These are phyloP conservation scores for Chrysopogon serrulatus DNA, from an alignment of 176 grass and related monocot species.

Conservation along the genomic window DNA sequence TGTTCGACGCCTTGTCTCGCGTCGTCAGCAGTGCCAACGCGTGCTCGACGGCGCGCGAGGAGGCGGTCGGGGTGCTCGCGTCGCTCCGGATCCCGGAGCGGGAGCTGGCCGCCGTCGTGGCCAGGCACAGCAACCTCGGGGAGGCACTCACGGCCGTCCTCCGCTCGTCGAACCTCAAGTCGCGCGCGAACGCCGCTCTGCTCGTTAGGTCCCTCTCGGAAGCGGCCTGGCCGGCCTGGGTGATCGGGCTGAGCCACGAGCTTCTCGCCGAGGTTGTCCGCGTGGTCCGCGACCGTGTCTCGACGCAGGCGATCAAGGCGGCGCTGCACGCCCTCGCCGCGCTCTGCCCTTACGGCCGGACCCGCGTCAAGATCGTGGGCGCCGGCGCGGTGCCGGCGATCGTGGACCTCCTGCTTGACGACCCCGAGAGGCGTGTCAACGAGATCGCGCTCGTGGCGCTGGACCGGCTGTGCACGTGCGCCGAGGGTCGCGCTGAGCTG, in stretches of 20 bases:
- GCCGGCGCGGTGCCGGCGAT: slow-evolving; percentile 49
- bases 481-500: slow-evolving; percentile 81
- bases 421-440: slow-evolving; percentile 53
- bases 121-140: slow-evolving; percentile 32
- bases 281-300: slow-evolving; percentile 46
- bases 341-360: slow-evolving; percentile 52
- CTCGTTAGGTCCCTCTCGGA: slow-evolving; percentile 53
- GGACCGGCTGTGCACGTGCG: slow-evolving; percentile 77
- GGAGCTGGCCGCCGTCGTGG: slow-evolving; percentile 35
- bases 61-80: slow-evolving; percentile 61
- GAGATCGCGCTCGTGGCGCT: slow-evolving; percentile 60
- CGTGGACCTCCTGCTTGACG: slow-evolving; percentile 67
- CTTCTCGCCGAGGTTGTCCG: slow-evolving; percentile 61
- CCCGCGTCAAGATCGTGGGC: slow-evolving; percentile 60
- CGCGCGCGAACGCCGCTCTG: slow-evolving; percentile 42
- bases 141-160: slow-evolving; percentile 55
- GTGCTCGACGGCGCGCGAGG: slow-evolving; percentile 44
- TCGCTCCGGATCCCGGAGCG: slow-evolving; percentile 61
- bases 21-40: slow-evolving; percentile 14
- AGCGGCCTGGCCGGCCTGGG: slow-evolving; percentile 34
- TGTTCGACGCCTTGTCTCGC: slow-evolving; percentile 38
- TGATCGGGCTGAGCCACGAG: slow-evolving; percentile 33
- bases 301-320: slow-evolving; percentile 49
- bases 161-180: slow-evolving; percentile 45
- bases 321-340: slow-evolving; percentile 49